Base-by-base conservation (phyloP, 257 asterid species). In the Nicotiana attenuata region DNA sequence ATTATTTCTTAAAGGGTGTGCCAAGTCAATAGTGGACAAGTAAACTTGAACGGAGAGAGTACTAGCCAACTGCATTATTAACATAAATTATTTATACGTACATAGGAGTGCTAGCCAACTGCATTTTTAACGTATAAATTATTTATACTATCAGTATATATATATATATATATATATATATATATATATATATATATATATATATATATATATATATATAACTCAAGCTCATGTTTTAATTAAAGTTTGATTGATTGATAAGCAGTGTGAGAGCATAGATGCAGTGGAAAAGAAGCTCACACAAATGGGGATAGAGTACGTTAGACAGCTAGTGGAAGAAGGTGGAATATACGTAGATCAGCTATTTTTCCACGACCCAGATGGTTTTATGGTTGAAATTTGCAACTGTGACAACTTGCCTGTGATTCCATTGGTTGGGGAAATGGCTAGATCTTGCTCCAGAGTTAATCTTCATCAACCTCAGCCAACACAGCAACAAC, bases 361-460 rank as follows among this genome's bases (percentile, higher is more conserved):
- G 78, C 80, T 95, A 2, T 95, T 95, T 86, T 95, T 95, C 85
- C 99, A 93, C 80, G 98, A 95, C 45, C 98, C 99, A 0, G 98
- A 93, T 33, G 98, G 97, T 0, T 95, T 95, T 93, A 95, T 95
- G 99, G 88, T 93, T 5, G 99, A 95, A 81, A 93, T 95, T 68
- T 95, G 99, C 89, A 92, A 95, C 85, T 95, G 99, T 78, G 98
- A 95, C 24, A 88, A 93, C 77, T 78, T 95, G 20, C 97, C 99
- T n/a, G 82, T 92, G 16, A 41, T 95, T 59, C 96, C 98, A 0
- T 64, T 95, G 79, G 92, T 94, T 33, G 96, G 93, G 28, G 96
- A 88, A 80, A 82, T 93, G 83, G 88, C 85, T 53, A 91, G 93
- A 2, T 87, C 97, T 1, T 95, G 99, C 85, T 91, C 98, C 0